These are phyloP conservation scores for Candida ovalis DNA, from an alignment of 805 yeast genomes.

Conservation along the genomic window DNA sequence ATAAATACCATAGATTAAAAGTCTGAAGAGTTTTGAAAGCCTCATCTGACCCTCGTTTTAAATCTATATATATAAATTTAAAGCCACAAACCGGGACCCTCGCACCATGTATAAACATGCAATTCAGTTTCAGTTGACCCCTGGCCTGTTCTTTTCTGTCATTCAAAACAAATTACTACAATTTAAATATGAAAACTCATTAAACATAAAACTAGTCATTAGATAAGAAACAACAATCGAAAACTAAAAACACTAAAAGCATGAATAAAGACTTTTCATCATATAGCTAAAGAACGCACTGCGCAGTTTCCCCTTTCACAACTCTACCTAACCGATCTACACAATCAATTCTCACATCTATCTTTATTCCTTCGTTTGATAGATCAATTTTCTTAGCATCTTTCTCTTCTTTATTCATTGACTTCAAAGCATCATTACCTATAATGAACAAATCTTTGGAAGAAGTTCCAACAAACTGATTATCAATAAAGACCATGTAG, in stretches of 20 bases:
- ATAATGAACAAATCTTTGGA: conserved; percentile 10
- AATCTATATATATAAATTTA: neutral
- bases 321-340: conserved; percentile 21
- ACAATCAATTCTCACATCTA: conserved; percentile 22
- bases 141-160: too few species aligned
- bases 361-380: neutral
- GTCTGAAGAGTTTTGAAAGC: too few species aligned
- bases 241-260: too few species aligned
- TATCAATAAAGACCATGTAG: conserved; percentile 31
- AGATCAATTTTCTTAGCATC: neutral
- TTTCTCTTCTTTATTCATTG: neutral
- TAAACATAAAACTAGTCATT: too few species aligned
- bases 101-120: neutral
- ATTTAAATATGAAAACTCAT: too few species aligned
- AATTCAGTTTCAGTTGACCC: neutral
- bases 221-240: too few species aligned
- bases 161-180: too few species aligned
- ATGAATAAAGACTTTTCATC: too few species aligned
- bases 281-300: too few species aligned
- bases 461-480: conserved; percentile 26
- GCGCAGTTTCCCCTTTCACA: conserved; percentile 9
- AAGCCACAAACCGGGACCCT: neutral
- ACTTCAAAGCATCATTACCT: neutral
- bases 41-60: too few species aligned
- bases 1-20: too few species aligned